A percentile compares a stretch with the other conserved stretches of the same genome.
These are phyloP conservation scores for Diversispora epigaea DNA, from an alignment of 192 early-diverging fungal genomes.

Conservation along the genomic window DNA sequence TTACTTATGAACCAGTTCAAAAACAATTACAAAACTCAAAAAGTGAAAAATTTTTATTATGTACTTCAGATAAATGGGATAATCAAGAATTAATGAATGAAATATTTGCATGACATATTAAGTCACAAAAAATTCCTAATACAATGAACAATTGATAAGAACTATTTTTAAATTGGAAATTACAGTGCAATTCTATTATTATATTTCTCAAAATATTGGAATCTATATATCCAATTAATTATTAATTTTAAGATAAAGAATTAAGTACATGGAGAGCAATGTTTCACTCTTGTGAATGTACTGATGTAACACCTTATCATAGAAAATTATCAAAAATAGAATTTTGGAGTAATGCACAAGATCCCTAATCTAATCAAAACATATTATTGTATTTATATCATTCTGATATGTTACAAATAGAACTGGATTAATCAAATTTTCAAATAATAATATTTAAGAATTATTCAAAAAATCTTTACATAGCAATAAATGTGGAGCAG, in stretches of 20 bases:
- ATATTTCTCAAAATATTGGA: neutral
- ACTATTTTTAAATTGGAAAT: neutral
- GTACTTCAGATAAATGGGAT: neutral
- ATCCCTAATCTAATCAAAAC: too few species aligned
- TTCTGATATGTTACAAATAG: too few species aligned
- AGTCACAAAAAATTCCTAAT: neutral
- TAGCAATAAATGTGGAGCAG: too few species aligned
- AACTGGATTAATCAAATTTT: too few species aligned
- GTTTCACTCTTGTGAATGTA: neutral
- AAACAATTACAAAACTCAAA: neutral
- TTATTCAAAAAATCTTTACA: too few species aligned
- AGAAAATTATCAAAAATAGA: too few species aligned
- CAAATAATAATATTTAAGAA: too few species aligned
- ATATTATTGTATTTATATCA: too few species aligned
- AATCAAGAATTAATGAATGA: neutral
- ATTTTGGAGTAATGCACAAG: too few species aligned
- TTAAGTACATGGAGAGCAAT: neutral
- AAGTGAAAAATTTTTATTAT: neutral
- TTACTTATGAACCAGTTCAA: neutral
- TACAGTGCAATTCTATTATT: too few species aligned
- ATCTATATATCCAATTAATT: neutral
- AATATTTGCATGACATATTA: neutral
- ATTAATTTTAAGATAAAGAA: neutral
- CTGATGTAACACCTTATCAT: neutral
- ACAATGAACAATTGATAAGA: neutral